Conservation (phyloP, 2,329 filamentous ascomycete genomes). For the Chalaropsis ovoidea region DNA sequence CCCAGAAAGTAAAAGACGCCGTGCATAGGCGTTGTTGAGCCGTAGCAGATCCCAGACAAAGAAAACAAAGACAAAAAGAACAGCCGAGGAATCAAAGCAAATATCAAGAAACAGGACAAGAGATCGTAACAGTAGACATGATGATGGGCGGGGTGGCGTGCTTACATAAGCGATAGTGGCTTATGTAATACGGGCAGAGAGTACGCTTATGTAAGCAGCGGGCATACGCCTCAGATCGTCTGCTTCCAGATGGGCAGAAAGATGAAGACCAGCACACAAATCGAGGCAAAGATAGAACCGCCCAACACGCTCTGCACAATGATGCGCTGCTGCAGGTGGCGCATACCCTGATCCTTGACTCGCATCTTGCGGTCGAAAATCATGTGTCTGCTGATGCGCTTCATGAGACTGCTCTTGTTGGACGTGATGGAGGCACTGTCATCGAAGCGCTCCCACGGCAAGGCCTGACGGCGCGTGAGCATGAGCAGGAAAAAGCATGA, state of each 20-base stretch:
- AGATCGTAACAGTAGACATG: not conserved
- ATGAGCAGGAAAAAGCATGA: constrained; percentile 41
- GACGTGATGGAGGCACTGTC: constrained; percentile 31
- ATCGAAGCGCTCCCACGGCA: constrained; percentile 42
- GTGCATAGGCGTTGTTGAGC: not conserved
- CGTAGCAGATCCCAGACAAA: constrained; percentile 4
- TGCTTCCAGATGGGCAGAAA: constrained; percentile 38
- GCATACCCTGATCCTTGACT: constrained; percentile 38
- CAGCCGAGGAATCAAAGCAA: not conserved
- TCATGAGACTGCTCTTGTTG: constrained; percentile 29
- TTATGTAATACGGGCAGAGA: no score
- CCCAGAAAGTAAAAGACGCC: not conserved
- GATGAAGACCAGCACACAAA: constrained; percentile 36
- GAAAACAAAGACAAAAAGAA: constrained; percentile 4
- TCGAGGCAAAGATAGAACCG: constrained; percentile 33
- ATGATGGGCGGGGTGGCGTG: no score
- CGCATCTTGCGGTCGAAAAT: constrained; percentile 40
- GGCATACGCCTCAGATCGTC: constrained; percentile 27
- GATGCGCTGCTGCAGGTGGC: constrained; percentile 38
- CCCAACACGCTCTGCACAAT: constrained; percentile 36
- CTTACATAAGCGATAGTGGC: not conserved
- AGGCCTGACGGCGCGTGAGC: constrained; percentile 38
- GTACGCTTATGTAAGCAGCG: not conserved
- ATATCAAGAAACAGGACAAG: constrained; percentile 14
- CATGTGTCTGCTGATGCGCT: constrained; percentile 35